A percentile compares a stretch with the other conserved stretches of the same genome.
These are phyloP conservation scores for Medicago ruthenica DNA, from an alignment of 306 rosid genomes.

Conservation along the genomic window DNA sequence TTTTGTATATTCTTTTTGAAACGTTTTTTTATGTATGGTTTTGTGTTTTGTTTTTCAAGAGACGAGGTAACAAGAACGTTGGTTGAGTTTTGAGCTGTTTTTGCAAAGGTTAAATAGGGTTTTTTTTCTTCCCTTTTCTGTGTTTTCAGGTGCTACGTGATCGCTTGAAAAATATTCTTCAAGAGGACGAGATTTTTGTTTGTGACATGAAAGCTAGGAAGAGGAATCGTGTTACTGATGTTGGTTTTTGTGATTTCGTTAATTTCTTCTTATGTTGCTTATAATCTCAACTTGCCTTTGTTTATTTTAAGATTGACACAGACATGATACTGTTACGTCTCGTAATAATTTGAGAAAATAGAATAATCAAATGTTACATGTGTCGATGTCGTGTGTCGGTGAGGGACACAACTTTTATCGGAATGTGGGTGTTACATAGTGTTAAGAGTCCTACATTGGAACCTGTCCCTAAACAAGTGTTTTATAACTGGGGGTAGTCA, in stretches of 20 bases:
- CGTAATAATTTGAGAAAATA: neutral
- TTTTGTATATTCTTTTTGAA: neutral
- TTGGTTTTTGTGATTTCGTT: constrained; percentile 25
- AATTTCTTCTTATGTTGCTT: neutral
- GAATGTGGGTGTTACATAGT: too few relatives aligned
- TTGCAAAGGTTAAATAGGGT: neutral
- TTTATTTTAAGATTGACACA: neutral
- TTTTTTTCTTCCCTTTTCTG: neutral
- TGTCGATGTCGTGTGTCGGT: neutral
- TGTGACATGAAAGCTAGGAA: constrained; percentile 24
- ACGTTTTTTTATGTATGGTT: too few relatives aligned
- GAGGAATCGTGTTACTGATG: constrained; percentile 16
- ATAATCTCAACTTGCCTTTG: neutral
- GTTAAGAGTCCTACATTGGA: too few relatives aligned
- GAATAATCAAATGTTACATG: neutral
- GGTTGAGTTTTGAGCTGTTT: neutral
- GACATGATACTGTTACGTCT: neutral
- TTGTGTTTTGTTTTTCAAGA: neutral
- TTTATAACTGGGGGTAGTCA: too few relatives aligned
- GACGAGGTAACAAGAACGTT: neutral
- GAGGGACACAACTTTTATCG: too few relatives aligned
- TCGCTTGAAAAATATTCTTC: neutral
- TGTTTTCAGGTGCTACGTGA: constrained; percentile 37
- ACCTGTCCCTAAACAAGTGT: too few relatives aligned
- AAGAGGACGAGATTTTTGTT: neutral